phyloP scores from a whole-genome alignment of 169 alveolate genomes.

The Blepharisma undulans region DNA sequence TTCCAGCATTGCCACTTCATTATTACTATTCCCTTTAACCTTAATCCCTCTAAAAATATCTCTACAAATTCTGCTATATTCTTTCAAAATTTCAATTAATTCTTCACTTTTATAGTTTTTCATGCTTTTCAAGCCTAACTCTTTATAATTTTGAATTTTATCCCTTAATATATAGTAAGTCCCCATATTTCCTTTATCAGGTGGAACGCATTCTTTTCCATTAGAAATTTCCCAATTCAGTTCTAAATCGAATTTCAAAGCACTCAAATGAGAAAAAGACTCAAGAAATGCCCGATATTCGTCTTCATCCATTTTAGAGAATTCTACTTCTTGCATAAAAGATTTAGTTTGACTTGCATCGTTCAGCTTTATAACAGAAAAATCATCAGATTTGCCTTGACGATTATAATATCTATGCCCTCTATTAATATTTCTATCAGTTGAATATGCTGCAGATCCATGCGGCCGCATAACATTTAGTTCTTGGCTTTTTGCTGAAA shows the following conservation, averaged over 20 bases:
- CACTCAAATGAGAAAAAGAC: neutral
- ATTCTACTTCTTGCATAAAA: neutral
- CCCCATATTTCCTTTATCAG: neutral
- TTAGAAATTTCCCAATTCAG: conserved; percentile 20
- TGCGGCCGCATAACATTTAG: neutral
- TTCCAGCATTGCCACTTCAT: conserved; percentile 10
- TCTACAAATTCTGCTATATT: conserved; percentile 6
- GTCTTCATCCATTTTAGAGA: neutral
- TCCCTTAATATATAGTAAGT: neutral
- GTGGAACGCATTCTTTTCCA: conserved; percentile 6
- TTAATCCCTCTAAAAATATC: conserved; percentile 2
- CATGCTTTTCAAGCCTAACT: neutral
- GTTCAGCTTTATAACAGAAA: neutral
- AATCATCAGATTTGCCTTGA: neutral
- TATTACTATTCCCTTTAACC: neutral
- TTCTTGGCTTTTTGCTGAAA: neutral
- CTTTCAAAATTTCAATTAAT: neutral
- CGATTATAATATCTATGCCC: neutral
- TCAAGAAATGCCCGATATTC: neutral
- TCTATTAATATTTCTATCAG: neutral
- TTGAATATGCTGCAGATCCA: neutral
- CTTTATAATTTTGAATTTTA: neutral
- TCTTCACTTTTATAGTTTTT: neutral
- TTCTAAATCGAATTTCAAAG: conserved; percentile 13
- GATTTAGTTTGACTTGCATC: neutral